These are phyloP conservation scores for Casuarina equisetifolia DNA, from an alignment of 306 rosid genomes.

Conservation along the genomic window DNA sequence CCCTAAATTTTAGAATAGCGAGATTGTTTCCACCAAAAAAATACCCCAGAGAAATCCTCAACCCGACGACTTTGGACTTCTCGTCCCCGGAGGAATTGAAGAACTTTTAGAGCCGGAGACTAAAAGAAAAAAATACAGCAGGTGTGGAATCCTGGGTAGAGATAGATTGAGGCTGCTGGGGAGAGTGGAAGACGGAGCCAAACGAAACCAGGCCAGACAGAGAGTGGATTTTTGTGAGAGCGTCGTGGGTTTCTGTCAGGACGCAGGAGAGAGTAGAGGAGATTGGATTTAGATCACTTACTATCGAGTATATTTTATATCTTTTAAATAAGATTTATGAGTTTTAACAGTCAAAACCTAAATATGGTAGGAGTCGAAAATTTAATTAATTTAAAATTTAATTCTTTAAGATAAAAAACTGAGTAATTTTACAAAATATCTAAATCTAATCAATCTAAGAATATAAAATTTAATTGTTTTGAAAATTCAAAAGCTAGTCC, in stretches of 20 bases:
- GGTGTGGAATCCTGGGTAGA: slow-evolving; percentile 21
- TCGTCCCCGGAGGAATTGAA: slow-evolving; percentile 15
- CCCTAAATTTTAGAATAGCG: not conserved
- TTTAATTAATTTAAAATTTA: no score
- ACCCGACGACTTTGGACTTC: slow-evolving; percentile 36
- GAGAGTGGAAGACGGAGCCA: not conserved
- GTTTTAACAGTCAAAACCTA: no score
- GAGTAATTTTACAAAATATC: no score
- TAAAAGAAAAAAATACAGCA: slow-evolving; percentile 11
- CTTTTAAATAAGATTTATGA: no score
- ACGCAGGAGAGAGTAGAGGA: no score
- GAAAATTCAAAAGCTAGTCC: no score
- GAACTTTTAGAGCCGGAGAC: not conserved
- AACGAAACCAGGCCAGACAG: slow-evolving; percentile 5
- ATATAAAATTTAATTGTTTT: no score
- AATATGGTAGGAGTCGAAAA: no score
- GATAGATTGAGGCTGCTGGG: slow-evolving; percentile 48
- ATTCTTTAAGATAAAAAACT: no score
- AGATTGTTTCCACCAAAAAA: slow-evolving; percentile 8
- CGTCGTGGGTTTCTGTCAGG: slow-evolving; percentile 14
- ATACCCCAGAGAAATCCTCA: slow-evolving; percentile 55
- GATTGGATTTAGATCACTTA: no score
- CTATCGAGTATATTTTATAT: no score
- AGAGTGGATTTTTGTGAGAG: slow-evolving; percentile 43
- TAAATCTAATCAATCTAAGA: no score